phyloP scores from a whole-genome alignment of 805 yeast genomes.

The Kodamaea sagamina region DNA sequence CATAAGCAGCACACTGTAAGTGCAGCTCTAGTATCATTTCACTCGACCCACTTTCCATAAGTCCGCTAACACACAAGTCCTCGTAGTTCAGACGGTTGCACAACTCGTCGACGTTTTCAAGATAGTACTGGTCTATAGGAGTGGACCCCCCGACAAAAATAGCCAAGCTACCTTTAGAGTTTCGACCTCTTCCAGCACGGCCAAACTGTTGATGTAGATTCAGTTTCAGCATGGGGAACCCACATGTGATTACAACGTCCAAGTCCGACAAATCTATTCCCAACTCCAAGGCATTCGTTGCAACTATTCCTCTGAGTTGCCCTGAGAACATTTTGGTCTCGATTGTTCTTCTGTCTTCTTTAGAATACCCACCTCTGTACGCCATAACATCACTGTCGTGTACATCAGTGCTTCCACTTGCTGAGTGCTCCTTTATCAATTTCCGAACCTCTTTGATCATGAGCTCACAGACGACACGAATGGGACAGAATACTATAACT shows the following conservation, averaged over 20 bases:
- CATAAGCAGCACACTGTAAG: constrained; percentile 93
- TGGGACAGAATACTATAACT: constrained; percentile 88
- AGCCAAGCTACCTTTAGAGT: constrained; percentile 74
- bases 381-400: constrained; percentile 71
- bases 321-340: constrained; percentile 92
- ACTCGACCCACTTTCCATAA: constrained; percentile 35
- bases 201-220: constrained; percentile 96
- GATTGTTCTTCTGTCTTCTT: constrained; percentile 80
- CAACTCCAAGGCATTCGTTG: constrained; percentile 92
- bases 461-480: constrained; percentile 82
- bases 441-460: constrained; percentile 79
- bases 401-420: constrained; percentile 44
- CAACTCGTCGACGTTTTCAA: constrained; percentile 64
- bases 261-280: constrained; percentile 94
- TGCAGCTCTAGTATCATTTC: constrained; percentile 70
- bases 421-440: constrained; percentile 17
- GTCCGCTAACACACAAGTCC: constrained; percentile 42
- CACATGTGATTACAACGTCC: constrained; percentile 90
- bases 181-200: constrained; percentile 86
- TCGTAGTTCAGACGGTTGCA: constrained; percentile 42
- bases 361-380: constrained; percentile 93
- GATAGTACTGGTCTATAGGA: constrained; percentile 85
- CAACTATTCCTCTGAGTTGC: constrained; percentile 77
- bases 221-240: constrained; percentile 85
- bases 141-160: constrained; percentile 78